Conservation (phyloP, 2,329 filamentous ascomycete species). For the Ceratocystiopsis sp. region DNA sequence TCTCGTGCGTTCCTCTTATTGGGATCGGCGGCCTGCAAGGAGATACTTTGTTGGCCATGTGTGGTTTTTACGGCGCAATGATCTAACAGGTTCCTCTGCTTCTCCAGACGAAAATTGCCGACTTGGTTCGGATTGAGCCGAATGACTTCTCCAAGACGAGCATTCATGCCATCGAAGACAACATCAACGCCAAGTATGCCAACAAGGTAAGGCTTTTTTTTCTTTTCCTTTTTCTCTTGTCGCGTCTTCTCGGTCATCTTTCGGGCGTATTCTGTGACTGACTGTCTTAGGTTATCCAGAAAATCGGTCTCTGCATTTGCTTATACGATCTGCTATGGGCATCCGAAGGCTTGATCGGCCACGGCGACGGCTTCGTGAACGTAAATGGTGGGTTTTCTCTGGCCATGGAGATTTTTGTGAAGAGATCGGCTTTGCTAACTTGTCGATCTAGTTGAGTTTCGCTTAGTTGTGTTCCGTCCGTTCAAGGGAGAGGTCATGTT, state of each 20-base stretch:
- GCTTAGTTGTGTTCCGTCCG: slow-evolving; percentile 81
- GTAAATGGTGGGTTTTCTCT: slow-evolving; percentile 52
- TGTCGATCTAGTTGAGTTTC: slow-evolving; percentile 57
- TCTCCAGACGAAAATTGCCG: slow-evolving; percentile 70
- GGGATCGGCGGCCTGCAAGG: no score
- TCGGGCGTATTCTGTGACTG: no score
- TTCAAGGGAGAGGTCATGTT: slow-evolving; percentile 89
- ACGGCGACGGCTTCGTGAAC: slow-evolving; percentile 82
- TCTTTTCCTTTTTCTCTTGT: background rate
- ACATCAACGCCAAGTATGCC: slow-evolving; percentile 91
- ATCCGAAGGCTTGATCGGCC: slow-evolving; percentile 85
- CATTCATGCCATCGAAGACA: slow-evolving; percentile 77
- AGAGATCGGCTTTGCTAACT: background rate
- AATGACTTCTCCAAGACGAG: slow-evolving; percentile 76
- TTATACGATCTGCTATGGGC: slow-evolving; percentile 81
- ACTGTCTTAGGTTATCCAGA: slow-evolving; percentile 58
- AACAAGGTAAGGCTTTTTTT: slow-evolving; percentile 47
- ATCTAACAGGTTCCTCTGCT: background rate
- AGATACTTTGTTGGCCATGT: no score
- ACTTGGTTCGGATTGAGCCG: slow-evolving; percentile 84
- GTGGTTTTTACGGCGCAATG: no score
- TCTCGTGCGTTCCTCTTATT: slow-evolving; percentile 20
- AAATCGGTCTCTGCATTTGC: slow-evolving; percentile 83
- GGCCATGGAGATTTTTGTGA: background rate
- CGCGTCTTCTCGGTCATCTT: no score